phyloP scores from a whole-genome alignment of 2,329 filamentous ascomycete genomes.

The Ophiocordyceps camponoti-floridani region DNA sequence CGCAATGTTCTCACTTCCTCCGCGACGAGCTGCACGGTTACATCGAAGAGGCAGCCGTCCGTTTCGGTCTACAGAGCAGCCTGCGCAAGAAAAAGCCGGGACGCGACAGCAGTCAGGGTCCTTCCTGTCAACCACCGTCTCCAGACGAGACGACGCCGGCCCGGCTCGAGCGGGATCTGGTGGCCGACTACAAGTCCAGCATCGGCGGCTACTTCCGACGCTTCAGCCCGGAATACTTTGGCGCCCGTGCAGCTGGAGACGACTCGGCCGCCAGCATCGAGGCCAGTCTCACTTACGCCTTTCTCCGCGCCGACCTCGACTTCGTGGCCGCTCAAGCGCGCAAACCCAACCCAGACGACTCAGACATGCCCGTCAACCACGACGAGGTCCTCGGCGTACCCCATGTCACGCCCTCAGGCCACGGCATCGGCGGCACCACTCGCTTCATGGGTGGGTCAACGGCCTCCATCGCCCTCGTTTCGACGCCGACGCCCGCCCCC shows the following conservation, averaged over 20 bases:
- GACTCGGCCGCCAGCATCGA: slow-evolving; percentile 43
- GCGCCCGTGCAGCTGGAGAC: slow-evolving; percentile 15
- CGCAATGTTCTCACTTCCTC: slow-evolving; percentile 74
- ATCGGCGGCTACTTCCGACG: slow-evolving; percentile 90
- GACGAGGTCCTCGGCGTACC: slow-evolving; percentile 62
- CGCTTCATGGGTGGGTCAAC: slow-evolving; percentile 92
- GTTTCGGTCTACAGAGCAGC: slow-evolving; percentile 65
- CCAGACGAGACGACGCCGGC: slow-evolving; percentile 42
- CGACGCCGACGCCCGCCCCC: slow-evolving; percentile 75
- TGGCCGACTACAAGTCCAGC: slow-evolving; percentile 62
- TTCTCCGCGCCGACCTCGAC: slow-evolving; percentile 83
- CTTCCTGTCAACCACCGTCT: slow-evolving; percentile 25
- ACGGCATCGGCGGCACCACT: slow-evolving; percentile 51
- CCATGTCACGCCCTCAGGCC: slow-evolving; percentile 32
- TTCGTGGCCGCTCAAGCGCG: slow-evolving; percentile 80
- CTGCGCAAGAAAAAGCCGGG: slow-evolving; percentile 30
- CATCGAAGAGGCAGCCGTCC: slow-evolving; percentile 61
- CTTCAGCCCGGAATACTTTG: slow-evolving; percentile 69
- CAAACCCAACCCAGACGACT: slow-evolving; percentile 59
- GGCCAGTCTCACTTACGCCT: slow-evolving; percentile 75
- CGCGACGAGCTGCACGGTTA: slow-evolving; percentile 74
- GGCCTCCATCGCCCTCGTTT: slow-evolving; percentile 75
- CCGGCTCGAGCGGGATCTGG: slow-evolving; percentile 50
- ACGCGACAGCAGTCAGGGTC: slow-evolving; percentile 8
- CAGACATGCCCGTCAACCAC: slow-evolving; percentile 65